Percentiles rank a stretch among this genome's conserved stretches.
Conservation (phyloP, 2,329 filamentous ascomycete genomes). For the Ampelomyces quisqualis region DNA sequence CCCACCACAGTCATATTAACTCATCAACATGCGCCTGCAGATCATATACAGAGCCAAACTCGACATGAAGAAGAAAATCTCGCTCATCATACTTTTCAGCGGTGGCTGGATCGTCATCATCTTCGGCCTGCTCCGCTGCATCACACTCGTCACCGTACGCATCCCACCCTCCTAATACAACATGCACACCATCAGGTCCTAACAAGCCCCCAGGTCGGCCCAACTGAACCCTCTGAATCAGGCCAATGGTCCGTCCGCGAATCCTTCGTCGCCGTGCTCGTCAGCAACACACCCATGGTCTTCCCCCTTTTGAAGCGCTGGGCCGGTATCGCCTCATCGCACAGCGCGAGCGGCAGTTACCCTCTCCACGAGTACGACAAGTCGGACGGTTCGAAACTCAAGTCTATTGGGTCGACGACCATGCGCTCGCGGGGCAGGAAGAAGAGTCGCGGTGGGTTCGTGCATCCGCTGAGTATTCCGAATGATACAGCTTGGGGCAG, state of each 20-base stretch:
- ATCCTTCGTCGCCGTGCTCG: constrained; percentile 49
- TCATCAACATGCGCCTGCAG: neutral
- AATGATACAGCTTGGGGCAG: constrained; percentile 8
- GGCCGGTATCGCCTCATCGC: neutral
- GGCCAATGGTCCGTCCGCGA: constrained; percentile 49
- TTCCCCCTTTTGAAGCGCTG: constrained; percentile 29
- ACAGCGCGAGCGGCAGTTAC: neutral
- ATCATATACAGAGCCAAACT: constrained; percentile 56
- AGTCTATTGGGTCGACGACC: neutral
- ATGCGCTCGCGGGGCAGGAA: constrained; percentile 1
- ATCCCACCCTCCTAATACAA: neutral
- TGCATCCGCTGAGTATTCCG: constrained; percentile 10
- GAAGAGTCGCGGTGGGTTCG: constrained; percentile 2
- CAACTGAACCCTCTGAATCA: constrained; percentile 43
- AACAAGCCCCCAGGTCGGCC: constrained; percentile 36
- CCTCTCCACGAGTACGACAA: neutral
- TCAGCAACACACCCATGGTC: constrained; percentile 49
- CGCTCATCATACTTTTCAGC: constrained; percentile 56
- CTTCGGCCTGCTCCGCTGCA: constrained; percentile 53
- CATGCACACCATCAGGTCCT: too few relatives aligned
- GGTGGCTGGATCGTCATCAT: constrained; percentile 59
- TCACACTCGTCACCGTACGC: constrained; percentile 6
- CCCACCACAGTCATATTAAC: neutral
- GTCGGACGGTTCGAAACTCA: neutral
- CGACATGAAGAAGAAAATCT: constrained; percentile 52